Conservation (phyloP, 2,329 filamentous ascomycete species). For the Elsinoe australis region DNA sequence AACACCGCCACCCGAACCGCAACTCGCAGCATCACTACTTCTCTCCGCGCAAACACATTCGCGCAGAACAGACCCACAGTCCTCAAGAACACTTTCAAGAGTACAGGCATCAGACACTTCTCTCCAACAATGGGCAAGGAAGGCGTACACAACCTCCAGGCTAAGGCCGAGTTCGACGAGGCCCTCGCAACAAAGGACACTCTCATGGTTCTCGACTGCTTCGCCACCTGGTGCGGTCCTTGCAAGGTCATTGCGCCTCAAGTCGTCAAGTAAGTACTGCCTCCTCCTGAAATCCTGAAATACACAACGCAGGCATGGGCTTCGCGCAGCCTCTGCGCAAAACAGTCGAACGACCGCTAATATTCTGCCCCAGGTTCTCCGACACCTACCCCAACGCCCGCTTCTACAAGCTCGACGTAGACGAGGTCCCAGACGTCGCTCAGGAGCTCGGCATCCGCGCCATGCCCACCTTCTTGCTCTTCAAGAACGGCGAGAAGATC, state of each 20-base stretch:
- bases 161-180: conserved; percentile 50
- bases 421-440: conserved; percentile 66
- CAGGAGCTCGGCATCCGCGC: conserved; percentile 73
- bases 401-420: conserved; percentile 90
- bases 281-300: too few species aligned
- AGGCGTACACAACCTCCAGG: conserved; percentile 44
- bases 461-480: conserved; percentile 87
- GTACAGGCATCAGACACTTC: conserved; percentile 30
- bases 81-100: conserved; percentile 7
- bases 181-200: conserved; percentile 47
- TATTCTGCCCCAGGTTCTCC: conserved; percentile 56
- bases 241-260: conserved; percentile 84
- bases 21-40: conserved; percentile 5
- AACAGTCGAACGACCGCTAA: too few species aligned
- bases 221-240: conserved; percentile 86
- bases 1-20: conserved; percentile 15
- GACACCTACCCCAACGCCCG: conserved; percentile 52
- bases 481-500: conserved; percentile 68
- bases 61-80: conserved; percentile 18
- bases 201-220: conserved; percentile 75
- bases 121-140: conserved; percentile 39
- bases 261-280: conserved; percentile 52
- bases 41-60: conserved; percentile 14
- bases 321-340: too few species aligned
- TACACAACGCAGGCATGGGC: too few species aligned